Evolutionary conservation across 257 asterid genomes (phyloP), one percentile per base, ranked within the genome.

Genomic region (Solanum piurae): DNA sequence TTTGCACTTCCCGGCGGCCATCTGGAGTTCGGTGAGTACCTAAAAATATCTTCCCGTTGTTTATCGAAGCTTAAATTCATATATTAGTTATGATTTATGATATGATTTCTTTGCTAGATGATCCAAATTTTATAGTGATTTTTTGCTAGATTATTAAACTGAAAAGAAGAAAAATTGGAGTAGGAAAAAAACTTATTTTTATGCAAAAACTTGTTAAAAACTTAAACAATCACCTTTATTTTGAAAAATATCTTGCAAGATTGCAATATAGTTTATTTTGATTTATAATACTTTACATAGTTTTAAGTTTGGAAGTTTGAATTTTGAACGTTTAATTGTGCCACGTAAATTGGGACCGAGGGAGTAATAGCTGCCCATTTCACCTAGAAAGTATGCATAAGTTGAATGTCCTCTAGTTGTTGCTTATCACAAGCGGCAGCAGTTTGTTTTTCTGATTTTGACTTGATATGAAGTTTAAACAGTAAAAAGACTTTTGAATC

Each of bases 1-100:
- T 94, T 89, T 76, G 94, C 94, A 68, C 93, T 94, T 86, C 95
- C 95, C 40, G 95, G 98, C 72, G 98, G 98, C 80, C 96, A 95
- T 90, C 94, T 95, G 38, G 98, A 95, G 77, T 93, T 95, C 89
- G 97, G 98, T 94, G 38, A 86, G 89, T 58, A 44, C 5, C 21
- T 31, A 7, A 12, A 23, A 76, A 3, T 77, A 6, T 5, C 5
- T 38, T 38, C 7, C 31, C 3, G 11, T 10, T 3, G 11, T 37
- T 74, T 21, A 37, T 36, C 5, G 5, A 74, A 1, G 83, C 49
- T 37, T 74, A 29, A 7, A 33, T 72, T 34, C 3, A 72, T 3
- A 2, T 72, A 72, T 34, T 34, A 1, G 9, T 29, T 29, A 69
- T 6, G 36, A 69, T 69, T 49, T 49, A 64, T n/a, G 9, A 13